Evolutionary conservation across 2,329 filamentous ascomycete genomes (phyloP), one percentile per base, ranked within the genome.

Genomic region (Cladosporium sp.): DNA sequence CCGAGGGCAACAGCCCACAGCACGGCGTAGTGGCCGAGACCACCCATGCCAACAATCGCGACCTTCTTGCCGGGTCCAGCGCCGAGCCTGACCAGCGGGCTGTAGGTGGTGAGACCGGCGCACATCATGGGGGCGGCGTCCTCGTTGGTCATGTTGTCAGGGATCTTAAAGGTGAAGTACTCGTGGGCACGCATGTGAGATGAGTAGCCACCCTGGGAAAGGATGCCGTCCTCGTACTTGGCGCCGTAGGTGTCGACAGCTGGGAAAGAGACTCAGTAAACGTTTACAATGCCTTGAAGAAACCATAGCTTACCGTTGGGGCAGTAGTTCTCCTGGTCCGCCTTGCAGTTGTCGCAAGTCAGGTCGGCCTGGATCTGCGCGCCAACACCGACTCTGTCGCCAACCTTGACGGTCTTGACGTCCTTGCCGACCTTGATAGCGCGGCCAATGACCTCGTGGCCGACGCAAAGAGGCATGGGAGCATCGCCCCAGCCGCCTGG

Each of bases 71-170:
- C 88, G 1, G 86, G 86, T 0, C 86, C 86, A 55, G 80, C 79
- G 18, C 86, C 86, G 64, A 90, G 84, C 45, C 88, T 80, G 58
- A 87, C 84, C 11, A 95, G 77, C 1, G 89, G 89, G 55, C 81
- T 86, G 74, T 84, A 95, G 54, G 83, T 83, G 3, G 89, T 95
- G 59, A 95, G 77, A 58, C 89, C 89, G 38, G 87, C 89, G 70
- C 89, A 95, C 60, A 93, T 78, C 86, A 91, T 89, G 11, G 86
- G 87, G 1, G 87, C 89, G 1, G 84, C 87, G 46, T 84, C 71
- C 19, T 68, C 67, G 54, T 69, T 74, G 58, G 75, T 68, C 43
- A 95, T 78, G 49, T 76, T 81, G 32, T 90, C 87, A 34, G 89
- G 89, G 58, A 95, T 91, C 64, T 86, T 85, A 71, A 83, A 82